A percentile compares a stretch with the other conserved stretches of the same genome.
phyloP scores from a whole-genome alignment of 805 yeast genomes.

The Sugiyamaella mastotermitis region DNA sequence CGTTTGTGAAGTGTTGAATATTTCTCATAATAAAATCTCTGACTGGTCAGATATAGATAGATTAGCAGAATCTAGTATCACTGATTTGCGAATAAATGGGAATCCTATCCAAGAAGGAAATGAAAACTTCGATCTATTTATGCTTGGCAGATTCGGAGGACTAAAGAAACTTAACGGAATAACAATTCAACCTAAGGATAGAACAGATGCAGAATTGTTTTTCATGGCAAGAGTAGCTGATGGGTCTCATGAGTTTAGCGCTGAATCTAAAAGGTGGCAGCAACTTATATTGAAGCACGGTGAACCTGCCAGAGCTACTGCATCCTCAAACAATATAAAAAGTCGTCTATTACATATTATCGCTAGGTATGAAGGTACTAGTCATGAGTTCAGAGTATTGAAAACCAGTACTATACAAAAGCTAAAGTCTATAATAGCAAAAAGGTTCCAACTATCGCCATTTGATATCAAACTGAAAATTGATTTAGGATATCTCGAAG shows the following conservation, averaged over 20 bases:
- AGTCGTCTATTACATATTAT: slow-evolving; percentile 19
- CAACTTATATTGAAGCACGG: slow-evolving; percentile 28
- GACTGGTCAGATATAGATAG: slow-evolving; percentile 48
- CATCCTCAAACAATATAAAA: slow-evolving; percentile 10
- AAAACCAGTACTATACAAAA: slow-evolving; percentile 32
- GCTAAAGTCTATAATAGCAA: slow-evolving; percentile 30
- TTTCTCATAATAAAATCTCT: slow-evolving; percentile 44
- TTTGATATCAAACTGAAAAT: slow-evolving; percentile 6
- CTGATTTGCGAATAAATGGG: slow-evolving; percentile 42
- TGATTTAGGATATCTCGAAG: neutral
- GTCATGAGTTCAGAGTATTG: slow-evolving; percentile 20
- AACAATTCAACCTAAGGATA: slow-evolving; percentile 38
- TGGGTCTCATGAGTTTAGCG: slow-evolving; percentile 18
- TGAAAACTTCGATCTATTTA: slow-evolving; percentile 20
- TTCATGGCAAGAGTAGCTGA: slow-evolving; percentile 48
- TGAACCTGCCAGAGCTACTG: slow-evolving; percentile 11
- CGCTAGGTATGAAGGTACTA: slow-evolving; percentile 12
- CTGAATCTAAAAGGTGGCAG: slow-evolving; percentile 13
- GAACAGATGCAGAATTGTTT: slow-evolving; percentile 62
- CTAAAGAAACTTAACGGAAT: slow-evolving; percentile 55
- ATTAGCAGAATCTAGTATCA: slow-evolving; percentile 33
- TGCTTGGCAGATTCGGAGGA: slow-evolving; percentile 42
- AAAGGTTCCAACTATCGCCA: slow-evolving; percentile 9
- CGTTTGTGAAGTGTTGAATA: slow-evolving; percentile 34
- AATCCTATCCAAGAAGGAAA: slow-evolving; percentile 43